These are phyloP conservation scores for Oryza australiensis DNA, from an alignment of 176 grass and related monocot species.

Conservation along the genomic window DNA sequence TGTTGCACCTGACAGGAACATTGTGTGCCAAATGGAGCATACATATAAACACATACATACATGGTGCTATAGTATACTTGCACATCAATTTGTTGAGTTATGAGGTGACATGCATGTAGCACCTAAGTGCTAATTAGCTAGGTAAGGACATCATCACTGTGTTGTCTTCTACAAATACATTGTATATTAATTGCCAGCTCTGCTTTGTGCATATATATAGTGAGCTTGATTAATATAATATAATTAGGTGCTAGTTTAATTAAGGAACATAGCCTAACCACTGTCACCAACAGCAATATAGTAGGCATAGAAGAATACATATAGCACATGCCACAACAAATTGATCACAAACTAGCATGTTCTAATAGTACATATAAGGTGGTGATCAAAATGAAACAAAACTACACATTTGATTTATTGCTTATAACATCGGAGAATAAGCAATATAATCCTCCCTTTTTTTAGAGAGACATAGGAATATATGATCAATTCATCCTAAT, in stretches of 20 bases:
- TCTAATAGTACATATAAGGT: not conserved
- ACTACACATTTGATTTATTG: not conserved
- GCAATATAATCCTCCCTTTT: not conserved
- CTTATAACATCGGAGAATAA: not conserved
- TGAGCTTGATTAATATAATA: conserved; percentile 6
- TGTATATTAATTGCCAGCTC: conserved; percentile 1
- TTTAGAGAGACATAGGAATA: not conserved
- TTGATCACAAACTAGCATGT: not conserved
- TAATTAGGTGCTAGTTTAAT: not conserved
- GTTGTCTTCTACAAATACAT: not conserved
- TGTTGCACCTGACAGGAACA: not conserved
- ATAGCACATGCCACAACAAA: not conserved
- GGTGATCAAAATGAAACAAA: not conserved
- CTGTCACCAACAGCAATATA: conserved; percentile 3
- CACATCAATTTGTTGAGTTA: conserved; percentile 18
- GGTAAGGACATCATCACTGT: conserved; percentile 10
- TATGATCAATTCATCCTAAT: not conserved
- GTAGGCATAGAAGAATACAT: not conserved
- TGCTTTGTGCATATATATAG: not conserved
- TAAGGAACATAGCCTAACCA: not conserved
- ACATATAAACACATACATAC: not conserved
- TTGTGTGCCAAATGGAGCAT: not conserved
- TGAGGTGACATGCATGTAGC: conserved; percentile 22
- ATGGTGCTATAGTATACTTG: not conserved
- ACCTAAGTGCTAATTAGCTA: not conserved